phyloP scores from a whole-genome alignment of 345 rosid species.

The Schrenkiella parvula region DNA sequence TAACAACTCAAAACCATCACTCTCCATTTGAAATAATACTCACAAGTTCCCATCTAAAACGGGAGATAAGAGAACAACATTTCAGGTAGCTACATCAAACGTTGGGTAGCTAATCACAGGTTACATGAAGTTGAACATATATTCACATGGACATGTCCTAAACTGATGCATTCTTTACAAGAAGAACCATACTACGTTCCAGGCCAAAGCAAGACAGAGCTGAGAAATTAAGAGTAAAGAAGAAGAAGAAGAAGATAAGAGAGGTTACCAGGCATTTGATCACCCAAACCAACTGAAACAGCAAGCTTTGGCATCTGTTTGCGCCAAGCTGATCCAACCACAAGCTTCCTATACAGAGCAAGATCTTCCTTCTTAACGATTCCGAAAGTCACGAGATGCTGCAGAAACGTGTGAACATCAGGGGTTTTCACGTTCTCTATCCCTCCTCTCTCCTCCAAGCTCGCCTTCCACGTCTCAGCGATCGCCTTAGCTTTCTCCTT shows the following conservation, averaged over 20 bases:
- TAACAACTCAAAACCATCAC: slow-evolving; percentile 6
- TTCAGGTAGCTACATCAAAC: background rate
- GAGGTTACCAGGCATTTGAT: slow-evolving; percentile 76
- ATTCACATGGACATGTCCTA: background rate
- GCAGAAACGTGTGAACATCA: slow-evolving; percentile 89
- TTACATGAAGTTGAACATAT: background rate
- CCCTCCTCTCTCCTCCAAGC: slow-evolving; percentile 88
- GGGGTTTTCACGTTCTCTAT: slow-evolving; percentile 91
- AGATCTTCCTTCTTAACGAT: slow-evolving; percentile 76
- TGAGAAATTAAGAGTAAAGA: no score
- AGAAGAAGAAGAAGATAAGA: slow-evolving; percentile 5
- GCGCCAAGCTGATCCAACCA: slow-evolving; percentile 88
- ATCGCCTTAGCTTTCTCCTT: slow-evolving; percentile 65
- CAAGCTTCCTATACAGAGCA: slow-evolving; percentile 78
- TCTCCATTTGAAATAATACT: background rate
- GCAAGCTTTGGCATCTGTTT: slow-evolving; percentile 98
- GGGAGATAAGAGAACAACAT: background rate
- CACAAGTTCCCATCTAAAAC: background rate
- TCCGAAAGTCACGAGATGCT: slow-evolving; percentile 85
- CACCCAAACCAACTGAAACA: slow-evolving; percentile 78
- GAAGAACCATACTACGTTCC: background rate
- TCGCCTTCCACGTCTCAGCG: slow-evolving; percentile 84
- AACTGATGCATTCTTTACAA: background rate
- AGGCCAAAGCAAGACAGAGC: background rate
- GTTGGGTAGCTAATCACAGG: background rate